Percentiles rank a stretch among this genome's conserved stretches.
These are phyloP conservation scores for Ustilago tritici DNA, from an alignment of 1,284 basidiomycete species.

Conservation along the genomic window DNA sequence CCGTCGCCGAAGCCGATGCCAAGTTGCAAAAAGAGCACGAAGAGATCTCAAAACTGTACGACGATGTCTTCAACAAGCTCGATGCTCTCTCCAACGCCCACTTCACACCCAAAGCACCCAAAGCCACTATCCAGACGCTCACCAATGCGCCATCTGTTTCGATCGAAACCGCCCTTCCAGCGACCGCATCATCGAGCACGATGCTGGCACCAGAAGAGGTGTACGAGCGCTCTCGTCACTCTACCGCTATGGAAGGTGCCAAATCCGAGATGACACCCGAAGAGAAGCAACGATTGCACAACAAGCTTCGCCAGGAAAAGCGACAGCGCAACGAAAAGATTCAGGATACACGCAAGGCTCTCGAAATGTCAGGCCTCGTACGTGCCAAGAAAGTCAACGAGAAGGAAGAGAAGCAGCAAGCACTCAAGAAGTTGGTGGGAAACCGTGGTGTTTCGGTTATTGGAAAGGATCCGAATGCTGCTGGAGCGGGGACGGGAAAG, in stretches of 20 bases:
- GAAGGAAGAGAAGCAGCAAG: conserved; percentile 65
- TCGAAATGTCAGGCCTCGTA: conserved; percentile 75
- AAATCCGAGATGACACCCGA: conserved; percentile 85
- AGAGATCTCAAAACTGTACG: conserved; percentile 85
- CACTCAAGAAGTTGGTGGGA: conserved; percentile 65
- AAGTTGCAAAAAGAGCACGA: conserved; percentile 89
- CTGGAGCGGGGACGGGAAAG: conserved; percentile 31
- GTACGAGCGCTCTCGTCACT: conserved; percentile 71
- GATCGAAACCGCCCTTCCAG: conserved; percentile 90
- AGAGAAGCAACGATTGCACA: conserved; percentile 77
- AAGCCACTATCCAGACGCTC: conserved; percentile 86
- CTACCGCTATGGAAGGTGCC: conserved; percentile 62
- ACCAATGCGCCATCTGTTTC: conserved; percentile 86
- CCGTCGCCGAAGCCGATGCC: conserved; percentile 83
- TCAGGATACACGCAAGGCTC: conserved; percentile 75
- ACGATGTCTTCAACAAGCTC: conserved; percentile 86
- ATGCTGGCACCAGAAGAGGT: conserved; percentile 96
- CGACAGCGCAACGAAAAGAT: conserved; percentile 80
- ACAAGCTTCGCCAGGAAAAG: conserved; percentile 73
- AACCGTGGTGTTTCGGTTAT: conserved; percentile 62
- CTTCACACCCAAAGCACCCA: conserved; percentile 94
- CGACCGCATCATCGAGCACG: conserved; percentile 79
- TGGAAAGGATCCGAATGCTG: conserved; percentile 40
- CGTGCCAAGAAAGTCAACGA: conserved; percentile 43
- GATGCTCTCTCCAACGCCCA: conserved; percentile 95